Evolutionary conservation across 768 basidiomycete genomes (phyloP).

Genomic region (Amanita thiersii): DNA sequence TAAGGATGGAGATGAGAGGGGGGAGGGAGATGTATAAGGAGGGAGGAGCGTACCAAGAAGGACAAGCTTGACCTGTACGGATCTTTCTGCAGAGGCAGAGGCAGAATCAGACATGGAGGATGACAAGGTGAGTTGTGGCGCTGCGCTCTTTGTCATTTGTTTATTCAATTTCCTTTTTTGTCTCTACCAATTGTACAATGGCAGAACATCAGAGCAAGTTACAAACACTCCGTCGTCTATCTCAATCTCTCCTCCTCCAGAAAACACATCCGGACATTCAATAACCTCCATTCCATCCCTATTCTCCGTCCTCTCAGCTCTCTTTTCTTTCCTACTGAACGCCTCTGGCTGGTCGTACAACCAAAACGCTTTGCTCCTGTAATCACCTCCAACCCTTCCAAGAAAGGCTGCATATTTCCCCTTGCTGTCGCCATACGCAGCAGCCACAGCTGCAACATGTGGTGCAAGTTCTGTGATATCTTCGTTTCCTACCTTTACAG

Average conservation of each 20-base stretch:
- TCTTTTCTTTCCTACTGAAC: conserved; percentile 35
- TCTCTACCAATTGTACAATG: conserved; percentile 21
- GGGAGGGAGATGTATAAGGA: conserved; percentile 4
- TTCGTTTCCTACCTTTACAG: conserved; percentile 23
- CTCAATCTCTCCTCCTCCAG: conserved; percentile 19
- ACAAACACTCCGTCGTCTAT: conserved; percentile 35
- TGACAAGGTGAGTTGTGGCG: conserved; percentile 10
- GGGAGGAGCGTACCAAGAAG: conserved; percentile 58
- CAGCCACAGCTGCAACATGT: conserved; percentile 46
- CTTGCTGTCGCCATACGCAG: conserved; percentile 50
- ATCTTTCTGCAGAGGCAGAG: conserved; percentile 74
- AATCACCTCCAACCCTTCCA: conserved; percentile 24
- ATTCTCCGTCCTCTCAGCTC: conserved; percentile 36
- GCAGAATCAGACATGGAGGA: conserved; percentile 62
- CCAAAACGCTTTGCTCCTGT: conserved; percentile 41
- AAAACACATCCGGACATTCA: conserved; percentile 30
- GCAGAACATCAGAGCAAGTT: conserved; percentile 32
- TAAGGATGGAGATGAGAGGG: conserved; percentile 12
- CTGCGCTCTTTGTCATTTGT: conserved; percentile 16
- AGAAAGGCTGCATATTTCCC: conserved; percentile 48
- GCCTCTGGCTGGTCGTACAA: conserved; percentile 49
- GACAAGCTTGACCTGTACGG: conserved; percentile 96
- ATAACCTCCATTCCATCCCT: conserved; percentile 2
- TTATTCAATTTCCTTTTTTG: conserved; percentile 16
- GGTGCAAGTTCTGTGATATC: conserved; percentile 45